Evolutionary conservation across 2,329 filamentous ascomycete genomes (phyloP).

Genomic region (Phaeoacremonium minimum): DNA sequence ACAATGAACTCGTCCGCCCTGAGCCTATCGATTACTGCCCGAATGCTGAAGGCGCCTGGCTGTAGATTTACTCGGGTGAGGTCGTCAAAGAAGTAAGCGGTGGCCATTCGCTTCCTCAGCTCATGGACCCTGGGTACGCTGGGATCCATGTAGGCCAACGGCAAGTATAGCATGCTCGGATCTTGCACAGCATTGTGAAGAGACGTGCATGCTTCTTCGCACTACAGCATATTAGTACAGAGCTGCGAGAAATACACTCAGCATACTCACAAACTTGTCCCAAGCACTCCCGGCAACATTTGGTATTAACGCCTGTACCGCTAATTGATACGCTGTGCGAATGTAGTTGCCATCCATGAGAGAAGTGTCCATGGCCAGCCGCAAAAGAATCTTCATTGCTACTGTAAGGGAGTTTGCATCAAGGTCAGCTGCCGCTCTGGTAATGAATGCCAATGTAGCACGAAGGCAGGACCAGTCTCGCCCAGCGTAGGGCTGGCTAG

Average conservation of each 20-base stretch:
- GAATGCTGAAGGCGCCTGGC: constrained; percentile 34
- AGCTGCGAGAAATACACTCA: constrained; percentile 23
- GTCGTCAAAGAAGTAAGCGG: constrained; percentile 57
- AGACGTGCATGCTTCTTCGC: constrained; percentile 39
- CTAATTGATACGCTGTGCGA: constrained; percentile 30
- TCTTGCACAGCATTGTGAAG: constrained; percentile 42
- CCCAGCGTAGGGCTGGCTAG: constrained; percentile 14
- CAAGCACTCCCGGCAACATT: constrained; percentile 31
- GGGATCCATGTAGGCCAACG: constrained; percentile 56
- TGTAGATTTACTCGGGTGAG: constrained; percentile 31
- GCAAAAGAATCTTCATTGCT: constrained; percentile 42
- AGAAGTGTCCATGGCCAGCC: constrained; percentile 50
- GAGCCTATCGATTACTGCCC: constrained; percentile 41
- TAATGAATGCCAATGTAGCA: no score
- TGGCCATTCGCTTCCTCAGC: constrained; percentile 62
- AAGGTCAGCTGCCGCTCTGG: no score
- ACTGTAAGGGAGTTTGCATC: constrained; percentile 26
- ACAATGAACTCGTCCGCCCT: constrained; percentile 45
- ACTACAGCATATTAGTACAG: constrained; percentile 38
- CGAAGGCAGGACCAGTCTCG: constrained; percentile 43
- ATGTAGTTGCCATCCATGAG: constrained; percentile 38
- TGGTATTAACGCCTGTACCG: constrained; percentile 37
- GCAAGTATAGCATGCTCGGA: constrained; percentile 48
- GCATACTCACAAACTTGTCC: constrained; percentile 29
- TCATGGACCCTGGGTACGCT: constrained; percentile 46